Base-by-base conservation (phyloP, 2,329 filamentous ascomycete species). In the Rhinocladiella similis region DNA sequence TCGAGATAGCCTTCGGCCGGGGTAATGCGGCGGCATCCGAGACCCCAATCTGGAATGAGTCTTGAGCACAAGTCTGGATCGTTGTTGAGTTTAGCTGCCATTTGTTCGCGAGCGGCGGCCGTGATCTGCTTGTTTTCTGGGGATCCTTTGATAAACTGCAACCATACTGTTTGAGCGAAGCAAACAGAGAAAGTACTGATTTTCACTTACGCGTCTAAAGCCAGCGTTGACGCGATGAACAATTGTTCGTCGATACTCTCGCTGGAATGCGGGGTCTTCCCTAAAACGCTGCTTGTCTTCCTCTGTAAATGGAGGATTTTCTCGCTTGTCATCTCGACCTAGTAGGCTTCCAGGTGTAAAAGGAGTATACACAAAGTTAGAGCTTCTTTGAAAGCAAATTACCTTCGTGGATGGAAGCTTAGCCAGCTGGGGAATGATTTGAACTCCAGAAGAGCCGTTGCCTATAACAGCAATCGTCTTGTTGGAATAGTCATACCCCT, bases 371-470 rank as follows among this genome's bases (percentile, higher is more conserved):
- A 69, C 62, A 66, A 65, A 71, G 18, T 69, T 71, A 7, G 68
- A 61, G 20, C 65, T 59, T 5, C 68, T 63, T 27, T 69, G 65
- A 47, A 70, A 71, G 49, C 66, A 69, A n/a, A 64, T 69, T 9
- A 72, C 53, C 38, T 65, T 52, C 7, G 46, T 49, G 22, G 56
- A 51, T n/a, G 54, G 47, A 16, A 60, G 39, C 52, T 56, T 48
- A 22, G 48, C 51, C 47, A 57, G 57, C 39, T 62, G 54, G 51
- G 67, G 68, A 7, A 74, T 55, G 45, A 75, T 73, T 54, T 75
- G 75, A 10, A 77, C 75, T 0, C 67, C 73, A 2, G 69, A 72
- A 2, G 67, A 67, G 0, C 69, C 68, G 39, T 67, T 69, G 1
- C 69, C 68, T 39, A 71, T 69, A 0, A 72, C 59, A 16, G 62